phyloP scores from a whole-genome alignment of 805 yeast genomes.

The Spencermartinsiella europaea region DNA sequence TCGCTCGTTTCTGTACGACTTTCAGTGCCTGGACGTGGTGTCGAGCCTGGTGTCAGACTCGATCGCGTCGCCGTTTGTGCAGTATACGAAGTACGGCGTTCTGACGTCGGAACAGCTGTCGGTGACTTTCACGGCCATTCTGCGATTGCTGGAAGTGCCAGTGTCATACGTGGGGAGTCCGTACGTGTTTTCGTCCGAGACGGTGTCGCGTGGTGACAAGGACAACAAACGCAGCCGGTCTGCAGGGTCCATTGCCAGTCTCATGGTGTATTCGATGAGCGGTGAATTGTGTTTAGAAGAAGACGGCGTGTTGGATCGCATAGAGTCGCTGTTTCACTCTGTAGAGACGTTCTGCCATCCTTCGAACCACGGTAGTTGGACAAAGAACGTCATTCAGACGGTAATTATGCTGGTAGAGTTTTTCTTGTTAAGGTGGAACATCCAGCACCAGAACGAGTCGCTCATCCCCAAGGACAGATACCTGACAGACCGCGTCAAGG shows the following conservation, averaged over 20 bases:
- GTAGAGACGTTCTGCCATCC: slow-evolving; percentile 85
- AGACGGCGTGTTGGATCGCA: slow-evolving; percentile 46
- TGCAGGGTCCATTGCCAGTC: slow-evolving; percentile 39
- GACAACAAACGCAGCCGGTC: slow-evolving; percentile 19
- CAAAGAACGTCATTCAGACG: slow-evolving; percentile 59
- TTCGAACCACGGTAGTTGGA: slow-evolving; percentile 89
- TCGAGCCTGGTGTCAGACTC: slow-evolving; percentile 49
- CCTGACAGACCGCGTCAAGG: slow-evolving; percentile 25
- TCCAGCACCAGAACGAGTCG: slow-evolving; percentile 30
- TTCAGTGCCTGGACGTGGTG: slow-evolving; percentile 58
- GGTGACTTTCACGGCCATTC: slow-evolving; percentile 47
- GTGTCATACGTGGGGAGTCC: slow-evolving; percentile 43
- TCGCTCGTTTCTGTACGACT: slow-evolving; percentile 49
- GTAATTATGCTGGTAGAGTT: slow-evolving; percentile 49
- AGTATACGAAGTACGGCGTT: slow-evolving; percentile 54
- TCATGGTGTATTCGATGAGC: slow-evolving; percentile 56
- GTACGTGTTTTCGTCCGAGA: slow-evolving; percentile 24
- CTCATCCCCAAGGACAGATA: slow-evolving; percentile 23
- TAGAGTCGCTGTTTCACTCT: slow-evolving; percentile 58
- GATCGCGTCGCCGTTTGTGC: slow-evolving; percentile 28
- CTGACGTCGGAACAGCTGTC: slow-evolving; percentile 59
- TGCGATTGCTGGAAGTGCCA: slow-evolving; percentile 41
- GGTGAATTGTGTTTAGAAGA: slow-evolving; percentile 40
- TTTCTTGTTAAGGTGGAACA: slow-evolving; percentile 33
- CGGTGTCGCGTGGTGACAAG: slow-evolving; percentile 20